Percentiles rank a stretch among this genome's conserved stretches.
Evolutionary conservation across 257 asterid genomes (phyloP).

Genomic region (Lavandula angustifolia): DNA sequence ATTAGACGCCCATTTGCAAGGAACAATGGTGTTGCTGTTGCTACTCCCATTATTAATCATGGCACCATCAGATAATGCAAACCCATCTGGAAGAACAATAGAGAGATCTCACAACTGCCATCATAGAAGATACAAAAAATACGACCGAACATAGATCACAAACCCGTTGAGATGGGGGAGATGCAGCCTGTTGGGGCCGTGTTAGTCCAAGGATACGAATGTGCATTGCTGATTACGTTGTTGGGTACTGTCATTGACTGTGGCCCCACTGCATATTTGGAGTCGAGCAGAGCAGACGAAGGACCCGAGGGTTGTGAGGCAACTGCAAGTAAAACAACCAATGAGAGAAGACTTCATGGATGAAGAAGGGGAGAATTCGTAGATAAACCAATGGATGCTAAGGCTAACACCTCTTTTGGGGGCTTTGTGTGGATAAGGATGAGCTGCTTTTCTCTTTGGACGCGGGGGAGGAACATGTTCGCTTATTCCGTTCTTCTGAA

Average conservation of each 20-base stretch:
- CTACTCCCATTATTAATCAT: conserved; percentile 47
- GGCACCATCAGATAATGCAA: conserved; percentile 35
- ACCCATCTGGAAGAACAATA: conserved; percentile 49
- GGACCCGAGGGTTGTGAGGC: conserved; percentile 46
- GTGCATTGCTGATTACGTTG: conserved; percentile 33
- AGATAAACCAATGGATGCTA: neutral
- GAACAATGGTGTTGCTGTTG: conserved; percentile 49
- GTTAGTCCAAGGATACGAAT: conserved; percentile 44
- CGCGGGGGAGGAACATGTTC: conserved; percentile 93
- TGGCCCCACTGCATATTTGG: conserved; percentile 43
- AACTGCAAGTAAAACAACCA: conserved; percentile 21
- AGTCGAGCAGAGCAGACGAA: conserved; percentile 42
- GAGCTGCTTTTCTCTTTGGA: conserved; percentile 87
- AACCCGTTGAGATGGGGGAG: conserved; percentile 51
- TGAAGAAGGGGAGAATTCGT: neutral
- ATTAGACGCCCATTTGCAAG: conserved; percentile 35
- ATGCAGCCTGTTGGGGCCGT: conserved; percentile 39
- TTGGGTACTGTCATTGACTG: conserved; percentile 47
- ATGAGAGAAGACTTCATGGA: conserved; percentile 12
- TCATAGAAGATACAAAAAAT: neutral
- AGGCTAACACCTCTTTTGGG: conserved; percentile 63
- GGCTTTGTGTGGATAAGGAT: conserved; percentile 90
- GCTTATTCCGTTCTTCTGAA: conserved; percentile 72
- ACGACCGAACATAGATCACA: conserved; percentile 20
- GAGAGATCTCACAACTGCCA: conserved; percentile 5